Evolutionary conservation across 176 grass and related monocot genomes (phyloP), one percentile per base, ranked within the genome.

Genomic region (Cymbopogon citratus): DNA sequence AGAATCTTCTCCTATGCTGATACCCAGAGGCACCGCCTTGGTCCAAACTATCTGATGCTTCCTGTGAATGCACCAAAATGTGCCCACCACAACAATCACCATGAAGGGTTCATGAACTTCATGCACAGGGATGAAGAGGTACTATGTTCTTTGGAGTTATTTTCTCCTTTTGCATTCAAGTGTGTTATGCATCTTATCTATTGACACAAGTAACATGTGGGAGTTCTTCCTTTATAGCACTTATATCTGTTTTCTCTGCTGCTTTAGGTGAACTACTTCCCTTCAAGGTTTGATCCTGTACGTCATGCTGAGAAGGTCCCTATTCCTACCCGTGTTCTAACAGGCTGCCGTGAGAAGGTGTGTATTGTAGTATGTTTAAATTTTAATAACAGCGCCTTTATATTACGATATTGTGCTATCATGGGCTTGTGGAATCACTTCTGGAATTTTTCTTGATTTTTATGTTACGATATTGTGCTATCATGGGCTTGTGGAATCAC

Each of bases 61-160:
- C 94, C 94, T 2, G 94, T 86, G 69, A 97, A 97, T 54, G 91
- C 94, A 65, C 91, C 94, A 9, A 97, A 93, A 89, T 89, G 86
- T 89, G 67, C 88, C 80, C 54, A 93, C 84, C 94, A 93, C 85
- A 97, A 97, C 72, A 97, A 97, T 73, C 94, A 97, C 59, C 84
- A 89, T 16, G 94, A 97, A 23, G 94, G 94, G 44, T 83, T 88
- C 65, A 97, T 97, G 94, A 97, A 97, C 66, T 93, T 97, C 85
- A 93, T 93, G 91, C 91, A 93, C 81, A 88, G 91, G 81, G 91
- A 97, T 89, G 94, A 97, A 79, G 94, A 97, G 94, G 94, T 97
- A 84, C 8, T 41, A 11, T 25, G 0, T 63, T 81, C 6, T 34
- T 80, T 21, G 35, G 0, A 27, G 12, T 64, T 52, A 60, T 67